phyloP scores from a whole-genome alignment of 2,329 filamentous ascomycete species.

The Stagonosporopsis cucurbitacearum region DNA sequence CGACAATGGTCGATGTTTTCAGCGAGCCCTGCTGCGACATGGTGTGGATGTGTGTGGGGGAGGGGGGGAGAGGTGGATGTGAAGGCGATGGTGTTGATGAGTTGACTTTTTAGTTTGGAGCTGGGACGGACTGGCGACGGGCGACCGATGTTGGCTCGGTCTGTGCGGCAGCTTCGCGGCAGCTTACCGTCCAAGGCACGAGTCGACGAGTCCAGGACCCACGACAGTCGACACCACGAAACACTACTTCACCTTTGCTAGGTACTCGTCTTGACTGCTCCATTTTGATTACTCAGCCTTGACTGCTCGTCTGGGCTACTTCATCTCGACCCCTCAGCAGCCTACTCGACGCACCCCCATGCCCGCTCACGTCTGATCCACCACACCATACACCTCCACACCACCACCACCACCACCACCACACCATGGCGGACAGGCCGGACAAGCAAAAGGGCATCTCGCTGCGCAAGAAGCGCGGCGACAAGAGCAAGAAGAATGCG shows the following conservation, averaged over 20 bases:
- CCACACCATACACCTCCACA: not conserved
- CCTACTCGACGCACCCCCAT: too few species aligned
- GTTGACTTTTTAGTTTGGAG: not conserved
- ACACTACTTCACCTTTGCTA: too few species aligned
- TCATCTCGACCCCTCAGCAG: too few species aligned
- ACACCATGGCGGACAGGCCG: constrained; percentile 57
- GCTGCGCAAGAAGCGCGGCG: constrained; percentile 66
- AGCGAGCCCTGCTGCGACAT: constrained; percentile 50
- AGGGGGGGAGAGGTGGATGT: constrained; percentile 6
- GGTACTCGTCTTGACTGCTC: too few species aligned
- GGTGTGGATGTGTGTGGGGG: constrained; percentile 12
- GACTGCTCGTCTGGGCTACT: too few species aligned
- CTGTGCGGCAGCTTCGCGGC: constrained; percentile 7
- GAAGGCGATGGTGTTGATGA: constrained; percentile 1
- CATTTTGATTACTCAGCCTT: too few species aligned
- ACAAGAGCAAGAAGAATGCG: constrained; percentile 62
- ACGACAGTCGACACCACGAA: too few species aligned
- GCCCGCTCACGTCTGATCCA: too few species aligned
- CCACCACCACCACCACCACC: not conserved
- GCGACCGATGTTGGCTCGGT: not conserved
- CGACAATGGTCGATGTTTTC: constrained; percentile 64
- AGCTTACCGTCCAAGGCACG: too few species aligned
- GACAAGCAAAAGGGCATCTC: constrained; percentile 63
- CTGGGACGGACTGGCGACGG: constrained; percentile 2
- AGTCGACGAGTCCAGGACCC: too few species aligned